These are phyloP conservation scores for Boletus tomentosulus DNA, from an alignment of 768 basidiomycete species.

Conservation along the genomic window DNA sequence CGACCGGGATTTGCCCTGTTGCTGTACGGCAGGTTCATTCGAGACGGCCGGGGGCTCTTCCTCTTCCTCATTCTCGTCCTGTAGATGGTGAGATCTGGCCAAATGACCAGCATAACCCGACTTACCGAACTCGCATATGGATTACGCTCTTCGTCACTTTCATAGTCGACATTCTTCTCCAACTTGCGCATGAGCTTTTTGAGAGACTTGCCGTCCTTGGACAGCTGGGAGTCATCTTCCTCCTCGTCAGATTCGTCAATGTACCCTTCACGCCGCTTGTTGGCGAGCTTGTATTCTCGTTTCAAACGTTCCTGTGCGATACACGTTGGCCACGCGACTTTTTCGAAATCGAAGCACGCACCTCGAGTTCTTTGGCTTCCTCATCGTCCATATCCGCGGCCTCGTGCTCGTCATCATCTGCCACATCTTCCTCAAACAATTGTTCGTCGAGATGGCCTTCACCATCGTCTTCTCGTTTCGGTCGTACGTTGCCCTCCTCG, in stretches of 20 bases:
- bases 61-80: constrained; percentile 75
- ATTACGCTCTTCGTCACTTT: constrained; percentile 75
- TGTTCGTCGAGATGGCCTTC: constrained; percentile 84
- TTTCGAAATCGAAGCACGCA: constrained; percentile 25
- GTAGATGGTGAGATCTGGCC: not conserved
- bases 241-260: constrained; percentile 75
- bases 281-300: constrained; percentile 74
- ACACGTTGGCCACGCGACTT: not conserved
- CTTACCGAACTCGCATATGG: constrained; percentile 78
- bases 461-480: constrained; percentile 59
- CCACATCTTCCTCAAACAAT: constrained; percentile 78
- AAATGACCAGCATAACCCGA: constrained; percentile 6
- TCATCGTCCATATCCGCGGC: constrained; percentile 74
- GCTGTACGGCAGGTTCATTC: constrained; percentile 42
- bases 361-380: constrained; percentile 81
- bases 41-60: constrained; percentile 49
- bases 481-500: constrained; percentile 53
- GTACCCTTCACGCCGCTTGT: constrained; percentile 65
- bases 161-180: constrained; percentile 80
- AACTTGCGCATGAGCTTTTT: constrained; percentile 82
- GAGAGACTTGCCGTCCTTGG: constrained; percentile 73
- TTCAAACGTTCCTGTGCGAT: constrained; percentile 70
- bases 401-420: constrained; percentile 83
- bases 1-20: constrained; percentile 43
- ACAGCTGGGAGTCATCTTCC: constrained; percentile 55